Percentiles rank a stretch among this genome's conserved stretches.
phyloP scores from a whole-genome alignment of 352 stramenopile species.

The Globisporangium paddicum region DNA sequence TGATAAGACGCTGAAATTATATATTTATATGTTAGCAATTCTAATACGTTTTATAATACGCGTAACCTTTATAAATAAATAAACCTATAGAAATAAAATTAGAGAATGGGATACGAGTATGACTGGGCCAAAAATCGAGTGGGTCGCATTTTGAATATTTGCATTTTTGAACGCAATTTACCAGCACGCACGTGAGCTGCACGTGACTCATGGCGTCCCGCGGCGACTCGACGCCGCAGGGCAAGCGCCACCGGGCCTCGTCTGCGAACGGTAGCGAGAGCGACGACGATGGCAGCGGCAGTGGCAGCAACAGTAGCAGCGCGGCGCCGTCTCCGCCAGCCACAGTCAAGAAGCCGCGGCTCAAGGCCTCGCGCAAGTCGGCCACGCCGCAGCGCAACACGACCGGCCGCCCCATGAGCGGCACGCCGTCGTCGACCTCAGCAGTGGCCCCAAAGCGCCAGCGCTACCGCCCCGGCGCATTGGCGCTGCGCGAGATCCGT shows the following conservation, averaged over 20 bases:
- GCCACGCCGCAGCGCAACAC: constrained; percentile 9
- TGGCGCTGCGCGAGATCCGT: constrained; percentile 95
- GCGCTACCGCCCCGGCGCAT: constrained; percentile 62
- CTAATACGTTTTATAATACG: no score
- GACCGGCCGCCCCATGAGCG: background rate
- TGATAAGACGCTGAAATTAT: background rate
- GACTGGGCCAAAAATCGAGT: background rate
- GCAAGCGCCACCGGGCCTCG: constrained; percentile 8
- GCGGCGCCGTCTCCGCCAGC: constrained; percentile 7
- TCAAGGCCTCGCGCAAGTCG: constrained; percentile 13
- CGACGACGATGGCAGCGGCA: background rate
- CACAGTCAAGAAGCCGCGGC: constrained; percentile 15
- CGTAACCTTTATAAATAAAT: background rate
- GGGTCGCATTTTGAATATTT: constrained; percentile 16
- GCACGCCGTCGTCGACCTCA: background rate
- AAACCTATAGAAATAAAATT: no score
- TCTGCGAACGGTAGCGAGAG: constrained; percentile 4
- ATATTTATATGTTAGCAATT: no score
- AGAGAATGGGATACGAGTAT: no score
- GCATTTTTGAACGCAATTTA: constrained; percentile 7
- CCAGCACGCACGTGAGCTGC: background rate
- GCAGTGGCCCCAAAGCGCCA: constrained; percentile 33
- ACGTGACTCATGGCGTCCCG: constrained; percentile 11
- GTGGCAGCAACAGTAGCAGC: background rate
- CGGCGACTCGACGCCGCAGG: constrained; percentile 16